Base-by-base conservation (phyloP, 257 asterid species). In the Salvia splendens region DNA sequence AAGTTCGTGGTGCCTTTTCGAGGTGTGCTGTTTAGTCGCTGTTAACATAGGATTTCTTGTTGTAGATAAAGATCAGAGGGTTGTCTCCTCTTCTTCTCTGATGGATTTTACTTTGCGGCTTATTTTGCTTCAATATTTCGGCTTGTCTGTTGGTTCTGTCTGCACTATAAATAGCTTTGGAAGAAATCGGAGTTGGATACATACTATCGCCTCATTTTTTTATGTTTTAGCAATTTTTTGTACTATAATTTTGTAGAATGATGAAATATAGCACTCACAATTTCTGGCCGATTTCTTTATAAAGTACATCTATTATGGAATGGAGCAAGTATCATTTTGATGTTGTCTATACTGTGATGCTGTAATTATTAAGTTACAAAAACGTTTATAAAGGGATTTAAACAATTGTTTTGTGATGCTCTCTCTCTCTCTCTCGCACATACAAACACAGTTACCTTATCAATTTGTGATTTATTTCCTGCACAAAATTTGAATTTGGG, bases 31-130 rank as follows among this genome's bases (percentile, higher is more conserved):
- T 6, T 20, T 17, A 0, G 20, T 41, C 35, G 20, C 40, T 86
- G 68, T 74, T 86, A 76, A 80, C 76, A 14, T 78, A 84, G 82
- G 69, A 45, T 43, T 61, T 65, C 41, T 45, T 24, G 50, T 61
- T 69, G 63, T 65, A 33, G 68, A 43, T 52, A 59, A 24, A 42
- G 66, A 16, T 45, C 33, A 2, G 67, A 54, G 14, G 14, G 55
- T 40, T 16, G 5, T 51, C 41, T 30, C n/a, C 30, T 70, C 30
- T 1, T 70, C 30, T 1, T 24, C 69, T 70, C 59, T 20, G 10
- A 35, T 56, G 65, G 47, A 16, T 65, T 64, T 64, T 53, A 60
- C 35, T 41, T 54, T 36, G 49, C 28, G 11, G 46, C 60, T 64
- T 65, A 10, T 65, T 12, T 55, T 54, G 72, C 75, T 63, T 41